Percentiles rank a stretch among this genome's conserved stretches.
These are phyloP conservation scores for Craspedostauros australis DNA, from an alignment of 108 stramenopile species.

Conservation along the genomic window DNA sequence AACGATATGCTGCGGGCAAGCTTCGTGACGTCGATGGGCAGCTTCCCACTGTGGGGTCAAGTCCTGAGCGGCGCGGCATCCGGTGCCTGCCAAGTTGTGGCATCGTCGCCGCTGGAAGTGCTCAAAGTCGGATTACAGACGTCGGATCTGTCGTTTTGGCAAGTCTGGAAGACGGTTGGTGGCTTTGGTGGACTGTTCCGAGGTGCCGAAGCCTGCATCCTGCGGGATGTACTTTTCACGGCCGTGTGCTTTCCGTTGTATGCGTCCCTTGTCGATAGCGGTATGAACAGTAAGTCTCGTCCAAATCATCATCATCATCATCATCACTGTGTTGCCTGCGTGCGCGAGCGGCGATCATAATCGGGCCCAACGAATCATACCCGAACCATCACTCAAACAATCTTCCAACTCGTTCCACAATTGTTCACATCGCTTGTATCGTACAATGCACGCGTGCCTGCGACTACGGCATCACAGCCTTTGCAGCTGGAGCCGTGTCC, in stretches of 20 bases:
- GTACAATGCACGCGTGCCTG: too few relatives aligned
- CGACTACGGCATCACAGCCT: too few relatives aligned
- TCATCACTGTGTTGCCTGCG: background rate
- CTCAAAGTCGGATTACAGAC: conserved; percentile 59
- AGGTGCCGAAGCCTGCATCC: conserved; percentile 15
- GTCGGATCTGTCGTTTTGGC: background rate
- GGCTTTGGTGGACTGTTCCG: conserved; percentile 6
- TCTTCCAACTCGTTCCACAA: background rate
- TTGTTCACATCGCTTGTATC: too few relatives aligned
- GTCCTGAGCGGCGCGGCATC: conserved; percentile 36
- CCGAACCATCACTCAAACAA: too few relatives aligned
- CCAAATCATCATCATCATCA: background rate
- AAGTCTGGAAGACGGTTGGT: conserved; percentile 3
- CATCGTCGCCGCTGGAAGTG: conserved; percentile 65
- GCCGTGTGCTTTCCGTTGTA: conserved; percentile 20
- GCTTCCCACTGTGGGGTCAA: conserved; percentile 5
- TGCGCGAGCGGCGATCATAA: background rate
- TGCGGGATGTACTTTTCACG: conserved; percentile 14
- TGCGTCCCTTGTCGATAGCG: background rate
- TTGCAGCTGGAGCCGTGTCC: conserved; percentile 39
- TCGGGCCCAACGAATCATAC: background rate
- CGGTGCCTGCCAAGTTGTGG: conserved; percentile 46
- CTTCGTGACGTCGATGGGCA: conserved; percentile 1
- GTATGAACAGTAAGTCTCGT: background rate
- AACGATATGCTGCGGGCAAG: conserved; percentile 37